These are phyloP conservation scores for Phytopythium cucurbitacearum DNA, from an alignment of 352 stramenopile genomes.

Conservation along the genomic window DNA sequence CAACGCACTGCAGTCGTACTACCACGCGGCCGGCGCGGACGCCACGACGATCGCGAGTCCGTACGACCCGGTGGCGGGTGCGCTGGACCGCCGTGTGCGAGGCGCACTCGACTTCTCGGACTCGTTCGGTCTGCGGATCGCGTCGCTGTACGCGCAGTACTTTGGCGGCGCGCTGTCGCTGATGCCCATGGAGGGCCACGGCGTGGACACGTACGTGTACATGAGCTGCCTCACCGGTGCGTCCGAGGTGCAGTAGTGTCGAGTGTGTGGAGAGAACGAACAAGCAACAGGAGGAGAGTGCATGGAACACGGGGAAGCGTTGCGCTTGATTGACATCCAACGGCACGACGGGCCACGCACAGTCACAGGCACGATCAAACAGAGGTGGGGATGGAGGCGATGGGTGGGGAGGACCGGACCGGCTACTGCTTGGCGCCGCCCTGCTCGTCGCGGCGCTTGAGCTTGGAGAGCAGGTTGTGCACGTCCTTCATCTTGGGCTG, in stretches of 20 bases:
- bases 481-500: slow-evolving; percentile 32
- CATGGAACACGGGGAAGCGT: background rate
- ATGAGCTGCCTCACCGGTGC: slow-evolving; percentile 77
- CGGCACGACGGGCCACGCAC: too few relatives aligned
- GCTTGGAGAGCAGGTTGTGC: slow-evolving; percentile 28
- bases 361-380: too few relatives aligned
- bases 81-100: slow-evolving; percentile 50
- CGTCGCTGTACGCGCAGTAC: slow-evolving; percentile 95
- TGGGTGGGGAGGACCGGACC: background rate
- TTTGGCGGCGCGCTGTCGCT: slow-evolving; percentile 98
- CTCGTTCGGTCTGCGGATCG: slow-evolving; percentile 90
- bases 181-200: slow-evolving; percentile 99
- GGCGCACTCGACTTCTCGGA: slow-evolving; percentile 64
- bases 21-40: slow-evolving; percentile 20
- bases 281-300: background rate
- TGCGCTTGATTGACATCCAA: too few relatives aligned
- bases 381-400: background rate
- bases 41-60: slow-evolving; percentile 11
- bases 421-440: background rate
- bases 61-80: slow-evolving; percentile 72
- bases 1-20: slow-evolving; percentile 69
- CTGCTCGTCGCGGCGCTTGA: slow-evolving; percentile 12
- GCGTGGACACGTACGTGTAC: slow-evolving; percentile 93
- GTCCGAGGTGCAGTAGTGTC: slow-evolving; percentile 63
- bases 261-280: too few relatives aligned